Evolutionary conservation across 495 filamentous ascomycete genomes (phyloP).

Genomic region (Tuber microsphaerosporum): DNA sequence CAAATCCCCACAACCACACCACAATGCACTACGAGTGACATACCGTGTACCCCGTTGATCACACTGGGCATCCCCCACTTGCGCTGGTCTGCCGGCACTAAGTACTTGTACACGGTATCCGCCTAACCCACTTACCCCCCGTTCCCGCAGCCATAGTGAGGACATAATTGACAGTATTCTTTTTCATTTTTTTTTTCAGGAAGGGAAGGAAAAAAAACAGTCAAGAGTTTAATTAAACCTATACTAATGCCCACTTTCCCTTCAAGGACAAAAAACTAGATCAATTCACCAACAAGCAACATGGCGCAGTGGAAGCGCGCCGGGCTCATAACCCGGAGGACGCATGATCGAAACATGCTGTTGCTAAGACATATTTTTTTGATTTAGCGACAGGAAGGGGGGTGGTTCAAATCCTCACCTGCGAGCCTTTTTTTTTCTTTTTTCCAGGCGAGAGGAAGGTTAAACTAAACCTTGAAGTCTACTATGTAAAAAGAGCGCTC

Average conservation of each 20-base stretch:
- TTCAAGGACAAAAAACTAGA: not conserved
- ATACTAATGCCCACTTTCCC: not conserved
- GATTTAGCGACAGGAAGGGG: not conserved
- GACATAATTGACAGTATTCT: not conserved
- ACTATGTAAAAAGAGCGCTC: not conserved
- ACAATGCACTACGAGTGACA: too few species aligned
- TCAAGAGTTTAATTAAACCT: not conserved
- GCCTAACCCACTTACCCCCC: too few species aligned
- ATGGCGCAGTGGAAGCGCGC: conserved; percentile 44
- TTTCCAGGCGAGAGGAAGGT: not conserved
- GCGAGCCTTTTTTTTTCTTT: not conserved
- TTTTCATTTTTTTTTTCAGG: not conserved
- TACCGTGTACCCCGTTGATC: too few species aligned
- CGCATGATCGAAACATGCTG: conserved; percentile 49
- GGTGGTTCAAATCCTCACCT: not conserved
- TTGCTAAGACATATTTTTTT: conserved; percentile 41
- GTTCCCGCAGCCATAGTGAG: not conserved
- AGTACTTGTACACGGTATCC: too few species aligned
- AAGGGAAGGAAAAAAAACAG: not conserved
- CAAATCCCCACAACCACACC: too few species aligned
- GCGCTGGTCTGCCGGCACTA: too few species aligned
- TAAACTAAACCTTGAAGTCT: not conserved
- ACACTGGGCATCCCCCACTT: too few species aligned
- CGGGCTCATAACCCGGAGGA: conserved; percentile 52
- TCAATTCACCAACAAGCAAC: conserved; percentile 24